A percentile compares a stretch with the other conserved stretches of the same genome.
These are phyloP conservation scores for Polytolypa hystricis DNA, from an alignment of 2,329 filamentous ascomycete species.

Conservation along the genomic window DNA sequence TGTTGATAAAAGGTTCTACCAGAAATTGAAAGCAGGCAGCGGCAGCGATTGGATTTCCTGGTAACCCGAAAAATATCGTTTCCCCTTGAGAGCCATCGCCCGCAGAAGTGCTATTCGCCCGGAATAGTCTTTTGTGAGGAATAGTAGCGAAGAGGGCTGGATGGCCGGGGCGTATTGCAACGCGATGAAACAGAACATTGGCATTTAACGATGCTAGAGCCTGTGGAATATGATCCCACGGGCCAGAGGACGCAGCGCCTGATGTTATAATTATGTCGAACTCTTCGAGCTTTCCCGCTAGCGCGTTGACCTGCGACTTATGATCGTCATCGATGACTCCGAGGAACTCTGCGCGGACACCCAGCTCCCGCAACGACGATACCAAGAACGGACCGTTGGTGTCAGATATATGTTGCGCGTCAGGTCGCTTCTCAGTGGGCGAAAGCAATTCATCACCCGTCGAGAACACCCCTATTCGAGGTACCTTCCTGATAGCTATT, in stretches of 20 bases:
- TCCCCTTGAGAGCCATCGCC: no score
- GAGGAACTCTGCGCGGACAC: slow-evolving; percentile 13
- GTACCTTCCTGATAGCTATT: slow-evolving; percentile 10
- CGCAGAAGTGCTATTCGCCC: not conserved
- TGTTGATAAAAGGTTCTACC: slow-evolving; percentile 17
- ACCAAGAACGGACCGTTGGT: slow-evolving; percentile 18
- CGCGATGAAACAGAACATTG: slow-evolving; percentile 17
- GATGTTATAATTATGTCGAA: slow-evolving; percentile 20
- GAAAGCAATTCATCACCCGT: slow-evolving; percentile 13
- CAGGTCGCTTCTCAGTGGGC: no score
- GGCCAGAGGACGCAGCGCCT: slow-evolving; percentile 20
- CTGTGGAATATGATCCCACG: slow-evolving; percentile 17
- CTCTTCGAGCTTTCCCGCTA: not conserved
- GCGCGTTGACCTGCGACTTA: no score
- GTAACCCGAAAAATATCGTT: slow-evolving; percentile 19
- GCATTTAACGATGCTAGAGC: slow-evolving; percentile 15
- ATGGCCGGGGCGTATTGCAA: slow-evolving; percentile 21
- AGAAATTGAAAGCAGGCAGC: slow-evolving; percentile 21
- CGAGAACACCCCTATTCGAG: slow-evolving; percentile 13
- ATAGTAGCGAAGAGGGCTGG: slow-evolving; percentile 20
- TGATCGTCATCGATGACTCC: slow-evolving; percentile 14
- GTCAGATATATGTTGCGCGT: slow-evolving; percentile 12
- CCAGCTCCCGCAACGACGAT: slow-evolving; percentile 9
- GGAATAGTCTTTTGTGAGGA: not conserved
- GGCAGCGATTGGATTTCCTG: slow-evolving; percentile 19